Conservation (phyloP, 768 basidiomycete species). For the Solioccasus polychromus region DNA sequence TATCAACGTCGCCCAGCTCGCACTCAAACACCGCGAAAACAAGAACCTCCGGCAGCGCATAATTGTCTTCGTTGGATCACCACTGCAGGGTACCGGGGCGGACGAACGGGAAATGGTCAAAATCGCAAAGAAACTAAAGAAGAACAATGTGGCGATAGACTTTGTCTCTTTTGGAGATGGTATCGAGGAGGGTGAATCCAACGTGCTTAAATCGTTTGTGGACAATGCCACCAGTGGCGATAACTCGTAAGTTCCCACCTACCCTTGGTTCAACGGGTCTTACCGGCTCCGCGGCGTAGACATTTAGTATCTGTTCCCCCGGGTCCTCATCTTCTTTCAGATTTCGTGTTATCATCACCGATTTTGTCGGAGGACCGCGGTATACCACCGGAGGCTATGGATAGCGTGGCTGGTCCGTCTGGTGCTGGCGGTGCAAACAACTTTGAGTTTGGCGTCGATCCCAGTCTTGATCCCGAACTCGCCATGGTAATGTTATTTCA, state of each 20-base stretch:
- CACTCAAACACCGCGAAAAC: constrained; percentile 96
- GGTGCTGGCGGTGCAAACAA: constrained; percentile 48
- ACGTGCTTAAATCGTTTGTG: constrained; percentile 75
- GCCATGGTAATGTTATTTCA: constrained; percentile 69
- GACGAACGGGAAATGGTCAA: constrained; percentile 80
- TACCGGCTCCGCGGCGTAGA: constrained; percentile 38
- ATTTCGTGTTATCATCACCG: constrained; percentile 74
- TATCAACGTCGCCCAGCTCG: constrained; percentile 91
- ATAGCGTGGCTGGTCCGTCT: constrained; percentile 45
- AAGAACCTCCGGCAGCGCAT: constrained; percentile 97
- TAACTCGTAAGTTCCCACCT: constrained; percentile 65
- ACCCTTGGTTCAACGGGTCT: neutral
- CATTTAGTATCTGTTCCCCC: constrained; percentile 81
- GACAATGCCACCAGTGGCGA: constrained; percentile 79
- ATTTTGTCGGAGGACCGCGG: constrained; percentile 80
- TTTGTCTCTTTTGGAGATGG: constrained; percentile 89
- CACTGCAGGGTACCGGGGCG: constrained; percentile 65
- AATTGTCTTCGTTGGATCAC: constrained; percentile 91
- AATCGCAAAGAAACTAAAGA: constrained; percentile 96
- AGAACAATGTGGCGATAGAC: constrained; percentile 98
- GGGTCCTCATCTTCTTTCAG: constrained; percentile 78
- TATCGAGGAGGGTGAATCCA: constrained; percentile 67
- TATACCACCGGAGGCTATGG: constrained; percentile 61
- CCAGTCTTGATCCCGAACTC: constrained; percentile 92
- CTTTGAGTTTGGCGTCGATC: constrained; percentile 92